Evolutionary conservation across 2,329 filamentous ascomycete species (phyloP).

Genomic region (Penicillium griseofulvum): DNA sequence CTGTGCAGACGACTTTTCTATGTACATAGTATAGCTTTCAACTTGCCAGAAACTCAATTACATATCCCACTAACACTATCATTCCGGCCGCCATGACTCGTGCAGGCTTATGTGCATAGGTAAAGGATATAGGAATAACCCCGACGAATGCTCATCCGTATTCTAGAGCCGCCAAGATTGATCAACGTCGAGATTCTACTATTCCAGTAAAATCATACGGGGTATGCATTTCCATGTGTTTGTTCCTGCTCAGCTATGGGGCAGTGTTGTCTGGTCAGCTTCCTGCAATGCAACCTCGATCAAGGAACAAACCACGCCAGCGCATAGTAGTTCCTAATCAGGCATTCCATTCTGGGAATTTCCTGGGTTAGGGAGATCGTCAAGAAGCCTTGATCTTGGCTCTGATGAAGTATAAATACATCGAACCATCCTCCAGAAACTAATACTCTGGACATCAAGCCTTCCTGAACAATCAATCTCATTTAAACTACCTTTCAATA

Average conservation of each 20-base stretch:
- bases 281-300: background rate
- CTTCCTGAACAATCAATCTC: background rate
- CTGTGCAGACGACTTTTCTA: too few species aligned
- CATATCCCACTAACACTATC: too few species aligned
- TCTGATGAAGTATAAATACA: slow-evolving; percentile 6
- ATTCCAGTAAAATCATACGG: background rate
- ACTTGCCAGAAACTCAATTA: too few species aligned
- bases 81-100: background rate
- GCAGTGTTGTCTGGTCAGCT: background rate
- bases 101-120: background rate
- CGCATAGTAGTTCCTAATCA: background rate
- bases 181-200: background rate
- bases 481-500: background rate
- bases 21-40: too few species aligned
- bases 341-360: background rate
- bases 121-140: too few species aligned
- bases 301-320: background rate
- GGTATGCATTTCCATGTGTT: background rate
- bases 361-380: too few species aligned
- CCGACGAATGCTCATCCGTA: background rate
- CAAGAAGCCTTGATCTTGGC: background rate
- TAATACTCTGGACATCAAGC: slow-evolving; percentile 2
- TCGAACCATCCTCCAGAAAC: slow-evolving; percentile 1
- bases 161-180: background rate
- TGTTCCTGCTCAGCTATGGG: background rate